Evolutionary conservation across 257 asterid species (phyloP).

Genomic region (Petrea volubilis): DNA sequence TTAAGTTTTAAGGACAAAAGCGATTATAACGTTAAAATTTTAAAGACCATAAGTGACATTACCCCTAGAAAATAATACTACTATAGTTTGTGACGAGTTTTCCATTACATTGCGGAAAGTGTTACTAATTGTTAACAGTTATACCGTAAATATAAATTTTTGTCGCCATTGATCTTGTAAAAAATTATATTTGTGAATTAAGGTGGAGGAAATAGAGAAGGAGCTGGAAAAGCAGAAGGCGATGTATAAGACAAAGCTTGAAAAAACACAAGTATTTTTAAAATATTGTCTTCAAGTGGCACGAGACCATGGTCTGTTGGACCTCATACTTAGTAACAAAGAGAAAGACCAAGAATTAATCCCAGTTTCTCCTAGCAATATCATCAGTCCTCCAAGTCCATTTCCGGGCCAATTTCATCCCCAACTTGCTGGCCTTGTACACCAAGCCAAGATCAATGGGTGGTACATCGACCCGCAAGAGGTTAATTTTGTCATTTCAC

Average conservation of each 20-base stretch:
- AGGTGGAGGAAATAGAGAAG: conserved; percentile 51
- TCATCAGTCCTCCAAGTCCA: conserved; percentile 24
- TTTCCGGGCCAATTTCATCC: conserved; percentile 32
- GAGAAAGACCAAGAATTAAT: conserved; percentile 28
- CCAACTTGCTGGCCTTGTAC: conserved; percentile 40
- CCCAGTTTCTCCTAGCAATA: too few species aligned
- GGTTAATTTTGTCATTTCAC: conserved; percentile 35
- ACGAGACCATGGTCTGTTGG: conserved; percentile 71
- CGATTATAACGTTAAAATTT: too few species aligned
- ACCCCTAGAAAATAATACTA: too few species aligned
- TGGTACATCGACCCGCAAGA: conserved; percentile 74
- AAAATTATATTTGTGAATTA: background rate
- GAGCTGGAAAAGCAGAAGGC: conserved; percentile 44
- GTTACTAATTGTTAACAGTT: too few species aligned
- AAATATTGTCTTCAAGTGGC: conserved; percentile 62
- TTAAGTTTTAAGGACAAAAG: too few species aligned
- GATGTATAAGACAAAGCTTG: conserved; percentile 41
- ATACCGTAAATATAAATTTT: too few species aligned
- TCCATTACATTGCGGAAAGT: too few species aligned
- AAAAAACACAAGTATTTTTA: conserved; percentile 42
- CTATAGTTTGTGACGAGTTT: too few species aligned
- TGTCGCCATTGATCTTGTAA: background rate
- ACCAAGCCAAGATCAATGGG: conserved; percentile 60
- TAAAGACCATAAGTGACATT: too few species aligned
- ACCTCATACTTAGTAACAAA: conserved; percentile 43